Evolutionary conservation across 306 rosid genomes (phyloP), one percentile per base, ranked within the genome.

Genomic region (Mucuna pruriens): DNA sequence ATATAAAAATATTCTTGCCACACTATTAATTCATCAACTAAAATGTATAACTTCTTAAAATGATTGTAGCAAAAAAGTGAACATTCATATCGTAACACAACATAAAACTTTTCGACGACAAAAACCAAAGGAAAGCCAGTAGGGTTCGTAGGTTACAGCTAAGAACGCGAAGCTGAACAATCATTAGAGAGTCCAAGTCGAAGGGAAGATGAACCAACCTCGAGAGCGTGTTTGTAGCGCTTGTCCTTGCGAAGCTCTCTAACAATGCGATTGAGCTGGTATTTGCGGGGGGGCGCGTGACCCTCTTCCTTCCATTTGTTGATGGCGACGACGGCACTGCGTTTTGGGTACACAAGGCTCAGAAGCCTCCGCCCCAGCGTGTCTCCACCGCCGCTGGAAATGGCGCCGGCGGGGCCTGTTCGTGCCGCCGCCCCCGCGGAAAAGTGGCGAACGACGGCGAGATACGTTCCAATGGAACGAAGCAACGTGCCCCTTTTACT

Each of bases 231-330:
- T 73, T 93, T 93, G 88, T 82, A 90, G 25, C 97, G 92, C 81
- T 87, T 92, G 75, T 71, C 86, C 91, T 88, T 86, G 45, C 99
- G 99, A 49, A 95, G 98, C 87, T 93, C 97, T 3, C 97, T 95
- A 44, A 93, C 88, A 38, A 91, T 88, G 66, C 92, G 99, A 81
- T 91, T 95, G 90, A 95, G 95, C 85, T 89, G 91, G 83, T 90
- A 95, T 71, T 93, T 95, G 69, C 87, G 86, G n/a, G 91, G 92
- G 60, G 84, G 86, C 6, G 75, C 78, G 84, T 76, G 89, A 77
- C 97, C 97, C 61, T 91, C 97, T 86, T 95, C 97, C 76, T 83
- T 86, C 99, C 99, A 95, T 77, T 95, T 92, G 26, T 81, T 89
- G 75, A 95, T 84, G 39, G 95, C 70, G 31, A 89, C 78, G 51